A percentile compares a stretch with the other conserved stretches of the same genome.
Evolutionary conservation across 805 yeast species (phyloP).

Genomic region (Sugiyamaella boreocaroliniensis): DNA sequence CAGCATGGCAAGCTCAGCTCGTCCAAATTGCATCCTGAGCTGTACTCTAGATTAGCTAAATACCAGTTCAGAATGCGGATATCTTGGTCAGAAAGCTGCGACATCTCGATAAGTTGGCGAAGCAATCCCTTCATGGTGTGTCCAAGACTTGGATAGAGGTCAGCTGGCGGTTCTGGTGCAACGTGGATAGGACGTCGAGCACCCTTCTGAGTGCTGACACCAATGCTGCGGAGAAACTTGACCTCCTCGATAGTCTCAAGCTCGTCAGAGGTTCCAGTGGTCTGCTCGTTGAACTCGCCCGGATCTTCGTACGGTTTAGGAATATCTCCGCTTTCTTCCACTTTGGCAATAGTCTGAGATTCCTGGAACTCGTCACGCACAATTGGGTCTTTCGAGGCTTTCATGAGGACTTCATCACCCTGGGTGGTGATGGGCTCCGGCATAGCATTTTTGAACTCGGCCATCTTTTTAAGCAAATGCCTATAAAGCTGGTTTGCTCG

Average conservation of each 20-base stretch:
- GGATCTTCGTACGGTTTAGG: constrained; percentile 29
- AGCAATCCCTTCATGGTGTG: constrained; percentile 31
- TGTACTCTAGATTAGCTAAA: constrained; percentile 35
- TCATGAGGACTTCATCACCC: constrained; percentile 34
- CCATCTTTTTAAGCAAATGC: constrained; percentile 33
- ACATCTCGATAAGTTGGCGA: constrained; percentile 26
- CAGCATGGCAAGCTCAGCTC: constrained; percentile 33
- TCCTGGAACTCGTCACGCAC: constrained; percentile 27
- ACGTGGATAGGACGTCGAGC: constrained; percentile 19
- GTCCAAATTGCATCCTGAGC: constrained; percentile 31
- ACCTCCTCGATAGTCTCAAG: constrained; percentile 27
- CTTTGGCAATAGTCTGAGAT: constrained; percentile 31
- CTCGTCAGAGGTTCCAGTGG: constrained; percentile 12
- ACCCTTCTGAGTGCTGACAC: constrained; percentile 17
- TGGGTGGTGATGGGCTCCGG: constrained; percentile 29
- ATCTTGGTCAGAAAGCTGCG: constrained; percentile 32
- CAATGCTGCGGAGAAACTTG: constrained; percentile 27
- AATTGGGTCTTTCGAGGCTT: constrained; percentile 34
- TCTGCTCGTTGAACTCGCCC: constrained; percentile 16
- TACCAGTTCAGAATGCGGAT: constrained; percentile 35
- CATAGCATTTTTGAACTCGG: constrained; percentile 29
- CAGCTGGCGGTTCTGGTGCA: constrained; percentile 32
- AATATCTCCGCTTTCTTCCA: constrained; percentile 31
- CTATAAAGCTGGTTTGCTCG: constrained; percentile 32
- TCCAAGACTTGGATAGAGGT: constrained; percentile 32